Base-by-base conservation (phyloP, 371 early-diverging fungal genomes). In the Rhizopus stolonifer region DNA sequence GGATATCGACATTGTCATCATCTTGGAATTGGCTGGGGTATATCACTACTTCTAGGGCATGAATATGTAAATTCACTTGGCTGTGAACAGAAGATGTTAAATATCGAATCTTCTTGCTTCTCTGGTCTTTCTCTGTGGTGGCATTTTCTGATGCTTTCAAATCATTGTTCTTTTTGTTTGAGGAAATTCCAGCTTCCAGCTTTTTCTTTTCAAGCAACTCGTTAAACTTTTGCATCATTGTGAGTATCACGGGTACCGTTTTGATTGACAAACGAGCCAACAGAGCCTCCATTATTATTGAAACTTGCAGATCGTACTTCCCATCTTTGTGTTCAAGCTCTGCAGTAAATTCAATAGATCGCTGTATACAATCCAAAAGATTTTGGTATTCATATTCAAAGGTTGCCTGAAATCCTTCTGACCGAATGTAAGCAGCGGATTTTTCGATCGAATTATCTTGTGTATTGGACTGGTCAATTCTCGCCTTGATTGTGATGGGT, bases 321-420 rank as follows among this genome's bases (percentile, higher is more conserved):
- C 53, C 32, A 0, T 7, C 4, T 2, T 13, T 6, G 6, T 54
- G 58, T 31, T 67, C 68, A 14, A 78, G 44, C 7, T 58, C 49
- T 11, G 78, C 29, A 6, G 60, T 49, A 1, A 70, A 17, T 32
- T 69, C 71, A 58, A 69, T 58, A 0, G 69, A 79, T 66, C 56
- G 63, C 46, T 64, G 82, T 18, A 51, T 53, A 24, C 61, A 57
- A 58, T 65, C 77, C 33, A 89, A 55, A 4, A 87, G 82, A 24
- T 83, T 76, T 59, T 89, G 89, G 56, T 85, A 86, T 54, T 90
- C 88, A 49, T 86, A 89, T 34, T 81, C 79, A 25, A 86, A 66
- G 5, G 74, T 72, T 0, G 83, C 80, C 23, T 65, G 67, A 36
- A 54, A 81, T 31, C 60, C 74, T 44, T 63, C 65, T 33, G 57